Conservation (phyloP, 257 asterid genomes). For the Solanum phureja region DNA sequence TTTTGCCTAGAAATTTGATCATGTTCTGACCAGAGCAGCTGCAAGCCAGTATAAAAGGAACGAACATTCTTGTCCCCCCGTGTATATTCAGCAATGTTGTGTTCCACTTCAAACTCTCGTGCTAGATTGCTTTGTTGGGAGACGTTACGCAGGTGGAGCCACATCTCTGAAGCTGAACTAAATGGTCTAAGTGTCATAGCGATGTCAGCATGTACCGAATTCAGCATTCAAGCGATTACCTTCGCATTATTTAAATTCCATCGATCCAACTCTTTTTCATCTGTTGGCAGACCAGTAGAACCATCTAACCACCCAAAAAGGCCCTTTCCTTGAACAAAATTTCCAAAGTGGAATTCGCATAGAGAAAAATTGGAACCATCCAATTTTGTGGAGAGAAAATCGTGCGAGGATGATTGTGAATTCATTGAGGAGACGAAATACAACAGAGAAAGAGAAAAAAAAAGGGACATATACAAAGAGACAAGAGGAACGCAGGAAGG, state of each 20-base stretch:
- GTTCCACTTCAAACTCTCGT: neutral
- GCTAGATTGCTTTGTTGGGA: neutral
- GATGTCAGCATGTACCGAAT: neutral
- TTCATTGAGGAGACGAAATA: neutral
- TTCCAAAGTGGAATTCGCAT: neutral
- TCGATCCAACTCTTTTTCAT: neutral
- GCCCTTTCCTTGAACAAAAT: neutral
- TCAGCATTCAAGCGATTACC: neutral
- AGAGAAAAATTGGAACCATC: neutral
- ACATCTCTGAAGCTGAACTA: neutral
- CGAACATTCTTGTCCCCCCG: neutral
- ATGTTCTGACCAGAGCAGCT: neutral
- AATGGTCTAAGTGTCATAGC: neutral
- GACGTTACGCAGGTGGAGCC: neutral
- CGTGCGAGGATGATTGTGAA: neutral
- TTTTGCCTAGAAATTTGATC: neutral
- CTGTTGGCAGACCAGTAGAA: neutral
- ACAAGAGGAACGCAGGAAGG: neutral
- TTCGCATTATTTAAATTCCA: neutral
- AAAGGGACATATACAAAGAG: too few species aligned
- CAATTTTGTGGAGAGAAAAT: neutral
- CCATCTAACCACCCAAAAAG: neutral
- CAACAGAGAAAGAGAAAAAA: too few species aligned
- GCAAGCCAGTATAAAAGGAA: neutral
- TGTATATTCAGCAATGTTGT: neutral